Base-by-base conservation (phyloP, 345 rosid species). In the Chamaenerion angustifolium region DNA sequence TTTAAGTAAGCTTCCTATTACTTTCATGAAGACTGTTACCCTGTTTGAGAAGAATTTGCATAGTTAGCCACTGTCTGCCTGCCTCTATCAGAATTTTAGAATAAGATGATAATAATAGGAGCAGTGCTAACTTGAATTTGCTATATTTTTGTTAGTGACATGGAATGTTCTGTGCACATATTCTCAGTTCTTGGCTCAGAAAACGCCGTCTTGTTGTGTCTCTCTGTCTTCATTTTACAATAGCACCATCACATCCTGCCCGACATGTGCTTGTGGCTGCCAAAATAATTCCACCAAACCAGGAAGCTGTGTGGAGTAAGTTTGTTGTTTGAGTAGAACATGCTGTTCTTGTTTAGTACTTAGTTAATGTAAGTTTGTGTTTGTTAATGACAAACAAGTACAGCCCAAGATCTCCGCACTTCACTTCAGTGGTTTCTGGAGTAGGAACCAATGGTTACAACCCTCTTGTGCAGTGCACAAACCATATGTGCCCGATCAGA, bases 401-500 rank as follows among this genome's bases (percentile, higher is more conserved):
- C 25, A 21, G 25, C 2, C 25, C 25, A 21, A 21, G 25, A 21
- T 21, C 25, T 21, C n/a, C n/a, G n/a, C n/a, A n/a, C n/a, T n/a
- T n/a, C n/a, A n/a, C n/a, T n/a, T n/a, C n/a, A n/a, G n/a, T n/a
- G n/a, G n/a, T n/a, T n/a, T n/a, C n/a, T n/a, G n/a, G n/a, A n/a
- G n/a, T n/a, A n/a, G n/a, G n/a, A n/a, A n/a, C n/a, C n/a, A n/a
- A n/a, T n/a, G n/a, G n/a, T n/a, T n/a, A n/a, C n/a, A n/a, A n/a
- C n/a, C n/a, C n/a, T n/a, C n/a, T n/a, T n/a, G 56, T 81, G 49
- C 87, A 65, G 66, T 90, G 98, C 61, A 83, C 95, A 4, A 53
- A 46, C n/a, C 96, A 90, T 66, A 81, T 90, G 98, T 90, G 98
- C 64, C 98, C 98, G 4, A 54, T 83, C 56, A 60, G 92, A 81